A percentile compares a stretch with the other conserved stretches of the same genome.
phyloP scores from a whole-genome alignment of 805 yeast genomes.

The Candida sanyiensis region DNA sequence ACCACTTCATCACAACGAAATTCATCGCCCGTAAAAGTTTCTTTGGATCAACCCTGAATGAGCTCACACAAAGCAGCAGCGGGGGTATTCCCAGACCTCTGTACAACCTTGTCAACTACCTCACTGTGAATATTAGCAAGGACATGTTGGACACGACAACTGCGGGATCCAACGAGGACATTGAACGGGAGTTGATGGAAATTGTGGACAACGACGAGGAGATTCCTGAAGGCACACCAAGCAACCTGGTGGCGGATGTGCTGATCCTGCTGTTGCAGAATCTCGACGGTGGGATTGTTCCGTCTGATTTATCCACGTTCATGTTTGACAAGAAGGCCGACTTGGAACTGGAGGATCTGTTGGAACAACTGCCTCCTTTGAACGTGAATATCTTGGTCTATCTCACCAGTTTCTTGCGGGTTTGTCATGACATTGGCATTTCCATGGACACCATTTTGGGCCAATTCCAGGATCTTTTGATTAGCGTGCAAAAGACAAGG shows the following conservation, averaged over 20 bases:
- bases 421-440: slow-evolving; percentile 24
- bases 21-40: slow-evolving; percentile 23
- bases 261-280: slow-evolving; percentile 28
- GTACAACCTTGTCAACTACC: slow-evolving; percentile 26
- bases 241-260: slow-evolving; percentile 25
- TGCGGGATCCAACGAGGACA: slow-evolving; percentile 15
- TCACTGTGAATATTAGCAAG: slow-evolving; percentile 22
- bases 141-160: slow-evolving; percentile 28
- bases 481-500: slow-evolving; percentile 27
- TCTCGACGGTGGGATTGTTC: slow-evolving; percentile 37
- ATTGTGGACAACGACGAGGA: slow-evolving; percentile 22
- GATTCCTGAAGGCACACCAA: slow-evolving; percentile 19
- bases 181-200: slow-evolving; percentile 21
- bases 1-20: slow-evolving; percentile 27
- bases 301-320: slow-evolving; percentile 27
- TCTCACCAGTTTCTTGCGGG: slow-evolving; percentile 33
- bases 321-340: slow-evolving; percentile 21
- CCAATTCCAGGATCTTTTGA: slow-evolving; percentile 29
- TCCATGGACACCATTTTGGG: slow-evolving; percentile 17
- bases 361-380: slow-evolving; percentile 36
- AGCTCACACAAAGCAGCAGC: slow-evolving; percentile 15
- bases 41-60: slow-evolving; percentile 30
- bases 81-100: slow-evolving; percentile 30
- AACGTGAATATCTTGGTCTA: slow-evolving; percentile 39
- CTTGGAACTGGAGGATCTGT: slow-evolving; percentile 28